Percentiles rank a stretch among this genome's conserved stretches.
phyloP scores from a whole-genome alignment of 352 stramenopile species.

The Phytophthora colocasiae region DNA sequence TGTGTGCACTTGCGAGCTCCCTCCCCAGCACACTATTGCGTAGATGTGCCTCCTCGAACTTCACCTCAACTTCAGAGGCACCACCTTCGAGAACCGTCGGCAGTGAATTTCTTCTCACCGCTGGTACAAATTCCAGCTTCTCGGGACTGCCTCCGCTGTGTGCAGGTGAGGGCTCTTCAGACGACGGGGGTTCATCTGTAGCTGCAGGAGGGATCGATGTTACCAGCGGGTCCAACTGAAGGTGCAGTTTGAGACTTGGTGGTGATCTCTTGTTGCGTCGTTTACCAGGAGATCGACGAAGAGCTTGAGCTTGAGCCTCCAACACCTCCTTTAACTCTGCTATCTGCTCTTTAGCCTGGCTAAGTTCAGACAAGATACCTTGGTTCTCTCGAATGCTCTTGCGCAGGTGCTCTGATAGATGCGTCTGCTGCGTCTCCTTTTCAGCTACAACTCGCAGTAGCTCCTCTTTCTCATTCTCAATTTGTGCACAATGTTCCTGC shows the following conservation, averaged over 20 bases:
- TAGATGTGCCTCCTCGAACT: constrained; percentile 59
- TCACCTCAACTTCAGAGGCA: constrained; percentile 45
- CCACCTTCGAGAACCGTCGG: constrained; percentile 23
- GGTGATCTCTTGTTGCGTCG: constrained; percentile 19
- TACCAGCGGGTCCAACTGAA: constrained; percentile 25
- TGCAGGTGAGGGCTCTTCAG: constrained; percentile 27
- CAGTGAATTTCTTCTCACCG: constrained; percentile 30
- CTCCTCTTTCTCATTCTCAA: constrained; percentile 46
- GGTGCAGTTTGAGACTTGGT: constrained; percentile 27
- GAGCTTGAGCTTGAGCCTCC: constrained; percentile 20
- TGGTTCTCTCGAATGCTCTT: constrained; percentile 72
- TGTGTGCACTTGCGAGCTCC: constrained; percentile 64
- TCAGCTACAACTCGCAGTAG: constrained; percentile 48
- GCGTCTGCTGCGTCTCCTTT: constrained; percentile 44
- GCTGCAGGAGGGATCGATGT: neutral
- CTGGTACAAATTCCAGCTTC: constrained; percentile 25
- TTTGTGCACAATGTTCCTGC: constrained; percentile 47
- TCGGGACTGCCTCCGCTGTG: constrained; percentile 24
- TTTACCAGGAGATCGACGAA: constrained; percentile 37
- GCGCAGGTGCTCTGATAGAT: constrained; percentile 53
- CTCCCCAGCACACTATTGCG: constrained; percentile 49
- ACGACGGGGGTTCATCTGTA: constrained; percentile 28
- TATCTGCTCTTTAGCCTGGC: constrained; percentile 45
- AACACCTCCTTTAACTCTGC: constrained; percentile 34
- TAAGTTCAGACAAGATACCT: constrained; percentile 53